Base-by-base conservation (phyloP, 768 basidiomycete species). In the Gymnopilus dilepis region DNA sequence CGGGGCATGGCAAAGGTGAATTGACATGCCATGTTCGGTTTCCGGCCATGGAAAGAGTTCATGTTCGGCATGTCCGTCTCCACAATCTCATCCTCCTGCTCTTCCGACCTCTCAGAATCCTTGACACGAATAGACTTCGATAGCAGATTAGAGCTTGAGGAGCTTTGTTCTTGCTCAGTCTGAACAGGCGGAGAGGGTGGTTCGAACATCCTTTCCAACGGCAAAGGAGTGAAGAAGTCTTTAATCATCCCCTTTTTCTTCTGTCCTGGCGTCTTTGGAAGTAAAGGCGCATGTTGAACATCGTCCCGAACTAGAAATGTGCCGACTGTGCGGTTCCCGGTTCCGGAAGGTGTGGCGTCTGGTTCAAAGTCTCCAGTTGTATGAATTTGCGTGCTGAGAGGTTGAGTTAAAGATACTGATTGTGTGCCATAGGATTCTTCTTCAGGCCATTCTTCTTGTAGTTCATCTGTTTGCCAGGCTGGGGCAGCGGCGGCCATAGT, bases 371-470 rank as follows among this genome's bases (percentile, higher is more conserved):
- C 76, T 45, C 66, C 69, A 56, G 80, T 81, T 47, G 84, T 83
- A 56, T 80, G 82, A 59, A 87, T 84, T 53, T 79, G 77, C 31
- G 82, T 82, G 51, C 77, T 79, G n/a, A 85, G 83, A 56, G 82
- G 84, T 50, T 78, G 76, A 47, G 86, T 87, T 65, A 88, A 77
- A 41, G 88, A 88, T 56, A 88, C 77, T 55, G 86, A 84, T 75
- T 79, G 78, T 61, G 85, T 82, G 70, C 82, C 77, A 73, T 82
- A 77, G 66, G 77, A 74, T 19, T 94, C 92, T 60, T 92, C 80
- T 41, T 95, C 93, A 59, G 93, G 81, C 95, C 95, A 97, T 79
- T 96, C 95, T 67, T 96, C 94, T 61, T 87, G 89, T 6, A 97
- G 85, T 71, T 96, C 95, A 56, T 92, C 91, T 0, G 93, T 94